Evolutionary conservation across 106 monocot genomes (phyloP), one percentile per base, ranked within the genome.

Genomic region (Dioscorea dumetorum): DNA sequence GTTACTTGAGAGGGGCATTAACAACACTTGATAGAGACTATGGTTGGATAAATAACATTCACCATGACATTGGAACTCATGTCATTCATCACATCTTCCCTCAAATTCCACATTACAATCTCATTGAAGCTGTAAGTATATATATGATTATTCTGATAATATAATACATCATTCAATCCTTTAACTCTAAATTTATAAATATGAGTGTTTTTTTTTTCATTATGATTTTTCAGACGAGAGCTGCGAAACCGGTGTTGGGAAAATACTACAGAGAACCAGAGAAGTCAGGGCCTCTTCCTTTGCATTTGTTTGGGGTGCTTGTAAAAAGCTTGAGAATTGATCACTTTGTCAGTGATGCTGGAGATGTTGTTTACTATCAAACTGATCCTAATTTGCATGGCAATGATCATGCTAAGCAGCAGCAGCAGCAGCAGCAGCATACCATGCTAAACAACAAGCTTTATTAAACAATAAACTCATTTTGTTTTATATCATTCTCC

Each of bases 31-130:
- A 91, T 49, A 76, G 91, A 12, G 91, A 91, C 62, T 91, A 87
- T 64, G 91, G 91, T 33, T 74, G 60, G 84, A 72, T 91, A 22
- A 91, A 91, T 79, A 87, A 82, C 23, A 77, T 91, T 49, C 91
- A 91, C 62, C 91, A 91, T 65, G 81, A 91, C 66, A 91, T 91
- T 49, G 91, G 84, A 48, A 91, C 91, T 28, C 91, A 91, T 70
- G 91, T 87, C 8, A 75, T 91, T 12, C 91, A 91, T 63, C 91
- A 91, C 24, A 78, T 91, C 56, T 91, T 91, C 73, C 91, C 91
- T 9, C 91, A 91, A 50, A 91, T 91, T 20, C 91, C 91, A 31
- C 91, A 91, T 62, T 91, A 91, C 76, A 62, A 91, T 61, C 60
- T 91, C 64, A 53, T 91, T 5, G 90, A 91, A 77, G 90, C 90